Conservation (phyloP, 139 green algal species). For the Ulvella scutata region DNA sequence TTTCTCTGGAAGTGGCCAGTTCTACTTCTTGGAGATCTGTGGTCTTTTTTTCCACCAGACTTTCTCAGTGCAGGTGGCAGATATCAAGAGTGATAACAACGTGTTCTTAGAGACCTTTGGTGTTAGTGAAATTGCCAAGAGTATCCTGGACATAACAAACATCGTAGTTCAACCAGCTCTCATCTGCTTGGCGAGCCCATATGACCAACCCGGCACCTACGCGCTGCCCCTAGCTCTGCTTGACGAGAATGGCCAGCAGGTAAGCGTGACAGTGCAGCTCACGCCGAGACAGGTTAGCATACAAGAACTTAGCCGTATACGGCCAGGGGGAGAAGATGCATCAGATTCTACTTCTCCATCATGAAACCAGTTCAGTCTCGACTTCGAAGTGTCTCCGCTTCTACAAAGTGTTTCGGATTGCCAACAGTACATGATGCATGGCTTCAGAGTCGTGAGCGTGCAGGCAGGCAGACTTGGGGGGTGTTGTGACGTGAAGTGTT, state of each 20-base stretch:
- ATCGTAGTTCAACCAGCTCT: background rate
- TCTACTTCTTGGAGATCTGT: background rate
- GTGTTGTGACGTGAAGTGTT: too few relatives aligned
- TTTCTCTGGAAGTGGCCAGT: background rate
- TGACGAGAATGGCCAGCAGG: background rate
- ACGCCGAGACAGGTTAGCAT: background rate
- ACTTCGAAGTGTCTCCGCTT: background rate
- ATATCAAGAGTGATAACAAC: conserved; percentile 1
- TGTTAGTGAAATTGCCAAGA: background rate
- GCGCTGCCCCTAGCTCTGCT: background rate
- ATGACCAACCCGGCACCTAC: background rate
- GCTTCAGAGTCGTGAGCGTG: too few relatives aligned
- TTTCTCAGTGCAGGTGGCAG: background rate
- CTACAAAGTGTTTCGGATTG: background rate
- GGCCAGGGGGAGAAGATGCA: too few relatives aligned
- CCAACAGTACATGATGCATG: background rate
- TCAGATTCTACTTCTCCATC: background rate
- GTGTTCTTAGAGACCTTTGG: background rate
- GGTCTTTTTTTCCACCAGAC: background rate
- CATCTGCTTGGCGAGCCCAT: background rate
- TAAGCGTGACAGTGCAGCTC: background rate
- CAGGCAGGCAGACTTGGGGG: too few relatives aligned
- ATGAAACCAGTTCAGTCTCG: background rate
- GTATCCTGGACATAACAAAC: background rate
- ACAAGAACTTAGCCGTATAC: too few relatives aligned